Evolutionary conservation across 2,329 filamentous ascomycete genomes (phyloP), one percentile per base, ranked within the genome.

Genomic region (Calonectria multiphialidica): DNA sequence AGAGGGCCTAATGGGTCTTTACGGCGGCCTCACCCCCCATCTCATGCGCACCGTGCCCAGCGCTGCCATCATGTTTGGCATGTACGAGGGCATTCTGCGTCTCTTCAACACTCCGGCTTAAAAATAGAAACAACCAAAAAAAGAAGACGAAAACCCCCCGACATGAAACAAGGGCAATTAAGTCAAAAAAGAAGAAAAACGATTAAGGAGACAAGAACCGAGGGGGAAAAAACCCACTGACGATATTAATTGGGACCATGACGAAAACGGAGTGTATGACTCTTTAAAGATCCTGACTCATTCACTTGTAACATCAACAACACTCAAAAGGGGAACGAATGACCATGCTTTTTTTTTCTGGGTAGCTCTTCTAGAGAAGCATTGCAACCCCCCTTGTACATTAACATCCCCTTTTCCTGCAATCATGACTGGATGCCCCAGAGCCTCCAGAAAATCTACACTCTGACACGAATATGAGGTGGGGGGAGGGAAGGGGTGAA

Each of bases 51-150:
- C 96, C 8, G 96, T 98, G 7, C 96, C 96, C 1, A 97, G 94
- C 77, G 95, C 96, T 9, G 95, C 94, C 77, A 98, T 98, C 83
- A 98, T 98, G 94, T 98, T 98, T 83, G 95, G 95, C 84, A 97
- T 97, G 87, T 98, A 91, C 80, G 90, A 91, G 80, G 88, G 86
- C 67, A 90, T 91, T 50, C 83, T 91, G 35, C 85, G 86, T 7
- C 77, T 89, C 7, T 86, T 88, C 71, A 79, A 86, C 70, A 84
- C 83, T 9, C 80, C 82, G 16, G 81, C 82, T 8, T 85, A 80
- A 77, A 70, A 37, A 9, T 25, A 12, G 47, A 23, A 30, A 42
- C 13, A 42, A 18, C 25, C 8, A 30, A 30, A 30, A 30, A 30
- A 30, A 30, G 5, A 30, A 30, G 28, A 30, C 28, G 28, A 30